Evolutionary conservation across 148 eudicot genomes (phyloP).

Genomic region (Rhododendron kiyosumense): DNA sequence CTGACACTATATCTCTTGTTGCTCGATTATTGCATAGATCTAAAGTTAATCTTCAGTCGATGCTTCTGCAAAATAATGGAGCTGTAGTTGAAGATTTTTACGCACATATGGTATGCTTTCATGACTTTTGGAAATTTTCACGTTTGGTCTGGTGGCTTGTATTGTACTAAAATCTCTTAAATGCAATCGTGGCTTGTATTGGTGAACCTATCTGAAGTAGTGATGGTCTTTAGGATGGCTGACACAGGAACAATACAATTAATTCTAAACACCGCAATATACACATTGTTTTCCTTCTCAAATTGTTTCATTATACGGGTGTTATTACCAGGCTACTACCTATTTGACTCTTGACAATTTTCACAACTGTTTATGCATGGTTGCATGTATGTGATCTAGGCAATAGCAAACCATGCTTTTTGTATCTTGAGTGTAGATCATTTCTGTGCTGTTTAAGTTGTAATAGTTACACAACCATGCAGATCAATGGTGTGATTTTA

Average conservation of each 20-base stretch:
- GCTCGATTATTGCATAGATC: constrained; percentile 85
- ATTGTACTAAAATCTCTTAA: not conserved
- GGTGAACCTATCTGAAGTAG: not conserved
- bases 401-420: not conserved
- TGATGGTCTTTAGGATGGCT: not conserved
- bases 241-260: not conserved
- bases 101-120: constrained; percentile 59
- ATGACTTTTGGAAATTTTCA: not conserved
- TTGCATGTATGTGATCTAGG: not conserved
- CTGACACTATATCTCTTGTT: constrained; percentile 76
- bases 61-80: constrained; percentile 71
- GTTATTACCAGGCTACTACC: not conserved
- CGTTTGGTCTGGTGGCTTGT: constrained; percentile 4
- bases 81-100: constrained; percentile 85
- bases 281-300: not conserved
- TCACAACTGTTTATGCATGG: not conserved
- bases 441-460: not conserved
- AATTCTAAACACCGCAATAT: not conserved
- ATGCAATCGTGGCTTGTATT: not conserved
- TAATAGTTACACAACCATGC: not conserved
- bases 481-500: not conserved
- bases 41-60: constrained; percentile 83
- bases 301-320: not conserved
- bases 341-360: not conserved
- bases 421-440: not conserved